Evolutionary conservation across 1,284 basidiomycete genomes (phyloP), one percentile per base, ranked within the genome.

Genomic region (Ustilago crameri): DNA sequence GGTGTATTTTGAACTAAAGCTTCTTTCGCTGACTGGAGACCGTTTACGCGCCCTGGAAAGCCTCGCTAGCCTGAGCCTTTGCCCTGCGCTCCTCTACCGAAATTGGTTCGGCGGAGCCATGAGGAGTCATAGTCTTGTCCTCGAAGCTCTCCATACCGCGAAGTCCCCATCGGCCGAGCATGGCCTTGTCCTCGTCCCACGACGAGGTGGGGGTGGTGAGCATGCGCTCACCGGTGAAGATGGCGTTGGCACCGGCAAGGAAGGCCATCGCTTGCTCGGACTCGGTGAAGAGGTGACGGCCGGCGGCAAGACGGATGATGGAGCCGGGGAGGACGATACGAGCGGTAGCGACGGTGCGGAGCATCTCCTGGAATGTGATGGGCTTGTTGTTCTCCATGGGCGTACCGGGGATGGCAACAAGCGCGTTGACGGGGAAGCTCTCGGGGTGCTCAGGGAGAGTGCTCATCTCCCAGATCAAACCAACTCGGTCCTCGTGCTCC

Each of bases 161-260:
- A 32, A 98, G 86, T 34, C 95, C 95, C 94, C 93, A 97, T 58
- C 93, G 88, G 8, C 84, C 86, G 87, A 98, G 91, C 93, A 98
- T 93, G 10, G 89, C 88, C 84, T 95, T 95, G 85, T 98, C 95
- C 87, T 94, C 80, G 60, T 85, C 84, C 85, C 85, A 86, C 27
- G 82, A 82, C 12, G 78, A 82, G 0, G 85, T 85, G 91, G 95
- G 95, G 14, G 95, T 98, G 7, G 95, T 98, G 70, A 98, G 84
- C 95, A 98, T 98, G 79, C 91, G 88, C 82, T 98, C 93, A 41
- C 95, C 95, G 18, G 95, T 98, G 83, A 98, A 98, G 71, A 98
- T 91, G 38, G 95, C 95, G 82, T 98, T 98, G 46, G 95, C 95
- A 47, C 95, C 95, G 5, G 95, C 94, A 90, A 98, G 91, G 86